Evolutionary conservation across 1,284 basidiomycete genomes (phyloP).

Genomic region (Wolfiporia cocos): DNA sequence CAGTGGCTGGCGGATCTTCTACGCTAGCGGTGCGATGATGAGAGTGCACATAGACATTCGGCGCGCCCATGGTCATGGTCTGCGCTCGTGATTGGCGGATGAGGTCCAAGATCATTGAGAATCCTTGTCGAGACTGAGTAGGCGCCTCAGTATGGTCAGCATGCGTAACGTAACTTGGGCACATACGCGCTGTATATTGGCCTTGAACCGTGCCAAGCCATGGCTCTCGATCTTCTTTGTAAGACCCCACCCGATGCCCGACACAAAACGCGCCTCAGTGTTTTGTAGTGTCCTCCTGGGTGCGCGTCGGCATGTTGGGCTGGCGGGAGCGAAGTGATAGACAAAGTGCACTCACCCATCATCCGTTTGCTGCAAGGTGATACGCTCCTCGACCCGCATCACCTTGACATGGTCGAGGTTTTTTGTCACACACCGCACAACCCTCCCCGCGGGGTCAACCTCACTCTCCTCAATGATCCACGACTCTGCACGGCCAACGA

Average conservation of each 20-base stretch:
- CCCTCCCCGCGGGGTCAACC: conserved; percentile 72
- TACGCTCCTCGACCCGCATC: conserved; percentile 74
- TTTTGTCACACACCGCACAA: conserved; percentile 65
- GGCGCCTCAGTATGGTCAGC: conserved; percentile 15
- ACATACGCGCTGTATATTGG: conserved; percentile 68
- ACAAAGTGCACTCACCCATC: conserved; percentile 73
- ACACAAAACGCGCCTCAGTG: conserved; percentile 72
- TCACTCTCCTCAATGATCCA: conserved; percentile 93
- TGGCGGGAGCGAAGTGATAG: too few relatives aligned
- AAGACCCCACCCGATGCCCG: conserved; percentile 78
- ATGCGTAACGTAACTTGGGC: conserved; percentile 6
- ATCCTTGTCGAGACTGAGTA: conserved; percentile 72
- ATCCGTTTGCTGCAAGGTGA: conserved; percentile 52
- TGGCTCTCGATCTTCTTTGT: conserved; percentile 76
- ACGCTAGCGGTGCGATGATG: conserved; percentile 14
- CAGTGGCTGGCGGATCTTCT: conserved; percentile 8
- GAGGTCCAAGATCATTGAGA: conserved; percentile 66
- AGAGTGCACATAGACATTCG: conserved; percentile 29
- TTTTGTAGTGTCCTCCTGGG: conserved; percentile 66
- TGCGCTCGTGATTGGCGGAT: conserved; percentile 71
- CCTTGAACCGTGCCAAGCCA: conserved; percentile 70
- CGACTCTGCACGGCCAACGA: conserved; percentile 67
- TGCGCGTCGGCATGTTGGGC: neutral
- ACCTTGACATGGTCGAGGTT: conserved; percentile 84
- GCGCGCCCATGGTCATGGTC: conserved; percentile 52